Evolutionary conservation across 805 yeast species (phyloP), one percentile per base, ranked within the genome.

Genomic region (Peterozyma xylosa): DNA sequence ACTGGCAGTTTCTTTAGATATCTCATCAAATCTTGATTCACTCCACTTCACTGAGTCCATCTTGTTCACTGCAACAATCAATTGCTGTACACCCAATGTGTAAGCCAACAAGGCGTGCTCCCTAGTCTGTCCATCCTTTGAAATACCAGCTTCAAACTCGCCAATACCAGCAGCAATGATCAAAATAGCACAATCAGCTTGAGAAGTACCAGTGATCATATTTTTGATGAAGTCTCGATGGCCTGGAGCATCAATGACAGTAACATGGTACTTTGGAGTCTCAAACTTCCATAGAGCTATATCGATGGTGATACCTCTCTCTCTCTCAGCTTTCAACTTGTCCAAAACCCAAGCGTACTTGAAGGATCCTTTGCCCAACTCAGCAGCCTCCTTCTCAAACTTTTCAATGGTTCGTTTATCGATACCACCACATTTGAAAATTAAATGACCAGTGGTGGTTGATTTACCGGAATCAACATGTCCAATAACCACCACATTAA

Each of bases 391-490:
- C 82, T 88, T 84, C 78, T 87, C 96, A 76, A 87, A 87, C 87
- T 88, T 88, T 81, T 89, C 96, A 68, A 88, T 88, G 71, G 96
- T 89, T 82, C 96, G 86, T 87, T 88, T 89, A 79, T 89, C 96
- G 65, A 87, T 87, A 84, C 95, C 96, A 86, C 97, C 96, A 80
- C 96, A 90, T 91, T 89, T 89, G 95, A 71, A 90, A 70, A 90
- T 89, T 78, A 90, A 86, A 84, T 90, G 97, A 76, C 97, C 97
- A 72, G 98, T 90, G 76, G 97, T 91, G 70, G 98, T 90, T 56
- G 97, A 91, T 80, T 86, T 86, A 78, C 91, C 91, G 66, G 97
- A 90, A 78, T 91, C 98, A 97, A 91, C 98, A 96, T 91, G 98
- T 77, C 98, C 99, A 75, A 91, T 91, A 71, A 93, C 98, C 74